A percentile compares a stretch with the other conserved stretches of the same genome.
phyloP scores from a whole-genome alignment of 176 grass and related monocot species.

The Carex cristatella region DNA sequence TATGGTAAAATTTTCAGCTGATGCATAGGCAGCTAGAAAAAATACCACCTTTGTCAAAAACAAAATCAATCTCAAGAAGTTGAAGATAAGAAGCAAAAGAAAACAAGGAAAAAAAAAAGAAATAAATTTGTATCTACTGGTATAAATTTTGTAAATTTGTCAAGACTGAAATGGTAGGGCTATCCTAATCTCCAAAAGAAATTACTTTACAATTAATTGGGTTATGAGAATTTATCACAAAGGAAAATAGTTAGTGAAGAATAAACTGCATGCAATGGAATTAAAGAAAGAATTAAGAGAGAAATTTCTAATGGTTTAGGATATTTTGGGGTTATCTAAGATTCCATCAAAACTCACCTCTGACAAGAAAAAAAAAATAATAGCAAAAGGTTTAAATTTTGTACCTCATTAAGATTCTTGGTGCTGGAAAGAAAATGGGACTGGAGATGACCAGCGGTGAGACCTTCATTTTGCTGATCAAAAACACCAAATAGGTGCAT shows the following conservation, averaged over 20 bases:
- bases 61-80: background rate
- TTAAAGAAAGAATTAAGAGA: background rate
- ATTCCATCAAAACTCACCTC: background rate
- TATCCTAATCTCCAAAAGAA: background rate
- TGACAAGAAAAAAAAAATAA: background rate
- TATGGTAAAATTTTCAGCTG: background rate
- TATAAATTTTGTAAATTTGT: background rate
- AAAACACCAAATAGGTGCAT: conserved; percentile 26
- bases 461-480: conserved; percentile 21
- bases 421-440: background rate
- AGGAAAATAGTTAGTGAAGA: background rate
- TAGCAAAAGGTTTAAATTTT: background rate
- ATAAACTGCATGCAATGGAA: background rate
- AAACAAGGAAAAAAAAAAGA: background rate
- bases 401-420: background rate
- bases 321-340: background rate
- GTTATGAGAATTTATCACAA: background rate
- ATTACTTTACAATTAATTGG: background rate
- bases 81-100: background rate
- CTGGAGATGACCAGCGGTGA: conserved; percentile 6
- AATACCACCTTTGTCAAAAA: background rate
- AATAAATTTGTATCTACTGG: background rate
- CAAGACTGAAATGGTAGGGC: background rate
- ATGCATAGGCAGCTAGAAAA: background rate
- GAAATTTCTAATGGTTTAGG: background rate